Evolutionary conservation across 2,329 filamentous ascomycete species (phyloP).

Genomic region (Chlorencoelia australis): DNA sequence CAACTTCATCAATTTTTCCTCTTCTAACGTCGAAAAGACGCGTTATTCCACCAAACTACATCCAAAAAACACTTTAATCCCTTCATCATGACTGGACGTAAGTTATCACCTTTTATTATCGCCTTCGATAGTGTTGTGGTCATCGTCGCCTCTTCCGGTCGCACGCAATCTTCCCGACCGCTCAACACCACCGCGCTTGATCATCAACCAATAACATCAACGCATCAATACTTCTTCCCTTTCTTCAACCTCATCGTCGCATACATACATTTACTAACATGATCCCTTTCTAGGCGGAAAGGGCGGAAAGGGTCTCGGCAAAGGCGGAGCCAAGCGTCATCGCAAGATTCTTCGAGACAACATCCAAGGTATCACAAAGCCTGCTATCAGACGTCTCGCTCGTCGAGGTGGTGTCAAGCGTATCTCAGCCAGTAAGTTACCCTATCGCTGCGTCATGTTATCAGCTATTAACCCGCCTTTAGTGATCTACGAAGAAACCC

Average conservation of each 20-base stretch:
- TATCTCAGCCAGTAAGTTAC: constrained; percentile 77
- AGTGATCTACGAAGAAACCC: constrained; percentile 78
- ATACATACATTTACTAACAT: constrained; percentile 46
- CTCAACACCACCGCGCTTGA: constrained; percentile 2
- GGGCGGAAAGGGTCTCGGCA: constrained; percentile 95
- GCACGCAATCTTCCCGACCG: too few species aligned
- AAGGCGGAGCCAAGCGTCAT: constrained; percentile 97
- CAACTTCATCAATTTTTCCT: constrained; percentile 10
- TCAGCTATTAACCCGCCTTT: constrained; percentile 22
- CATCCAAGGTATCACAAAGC: constrained; percentile 99
- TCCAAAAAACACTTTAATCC: constrained; percentile 22
- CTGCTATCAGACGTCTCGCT: constrained; percentile 94
- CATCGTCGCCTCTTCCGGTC: constrained; percentile 26
- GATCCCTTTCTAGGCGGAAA: constrained; percentile 28
- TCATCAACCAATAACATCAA: constrained; percentile 1
- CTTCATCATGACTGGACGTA: constrained; percentile 48
- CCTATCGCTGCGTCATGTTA: constrained; percentile 44
- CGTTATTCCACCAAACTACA: constrained; percentile 10
- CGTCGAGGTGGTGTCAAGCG: constrained; percentile 99
- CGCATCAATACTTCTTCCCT: background rate
- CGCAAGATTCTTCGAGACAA: constrained; percentile 99
- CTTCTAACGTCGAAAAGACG: constrained; percentile 10
- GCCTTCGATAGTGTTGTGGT: constrained; percentile 87
- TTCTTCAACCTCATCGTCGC: background rate
- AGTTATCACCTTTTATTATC: constrained; percentile 27